Evolutionary conservation across 2,329 filamentous ascomycete genomes (phyloP).

Genomic region (Fusarium cicatricum): DNA sequence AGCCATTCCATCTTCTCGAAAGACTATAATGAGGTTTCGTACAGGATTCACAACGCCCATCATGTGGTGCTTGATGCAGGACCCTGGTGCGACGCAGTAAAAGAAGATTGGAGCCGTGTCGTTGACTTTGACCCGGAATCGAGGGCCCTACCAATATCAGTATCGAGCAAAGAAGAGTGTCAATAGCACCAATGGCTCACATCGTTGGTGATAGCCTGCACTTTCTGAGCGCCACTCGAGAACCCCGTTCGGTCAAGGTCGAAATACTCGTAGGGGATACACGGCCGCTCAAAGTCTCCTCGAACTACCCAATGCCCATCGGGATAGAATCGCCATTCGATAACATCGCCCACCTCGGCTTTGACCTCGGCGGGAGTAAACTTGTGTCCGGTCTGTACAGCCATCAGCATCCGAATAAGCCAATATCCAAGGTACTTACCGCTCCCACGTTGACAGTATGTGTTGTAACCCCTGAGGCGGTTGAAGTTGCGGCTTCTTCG

Average conservation of each 20-base stretch:
- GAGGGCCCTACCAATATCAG: slow-evolving; percentile 48
- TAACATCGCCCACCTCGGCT: slow-evolving; percentile 56
- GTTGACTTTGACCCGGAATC: slow-evolving; percentile 59
- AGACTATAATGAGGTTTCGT: slow-evolving; percentile 29
- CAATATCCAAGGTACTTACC: slow-evolving; percentile 14
- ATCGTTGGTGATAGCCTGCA: slow-evolving; percentile 56
- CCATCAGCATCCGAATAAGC: slow-evolving; percentile 1
- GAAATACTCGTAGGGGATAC: slow-evolving; percentile 67
- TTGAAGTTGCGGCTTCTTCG: slow-evolving; percentile 26
- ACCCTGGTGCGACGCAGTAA: slow-evolving; percentile 73
- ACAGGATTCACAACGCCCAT: slow-evolving; percentile 79
- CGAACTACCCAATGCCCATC: slow-evolving; percentile 70
- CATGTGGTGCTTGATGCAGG: slow-evolving; percentile 73
- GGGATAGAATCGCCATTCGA: slow-evolving; percentile 70
- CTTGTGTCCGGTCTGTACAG: slow-evolving; percentile 41
- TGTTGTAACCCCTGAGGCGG: slow-evolving; percentile 27
- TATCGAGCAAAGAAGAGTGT: not conserved
- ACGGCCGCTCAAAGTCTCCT: slow-evolving; percentile 66
- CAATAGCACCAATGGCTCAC: slow-evolving; percentile 44
- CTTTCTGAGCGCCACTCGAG: slow-evolving; percentile 59
- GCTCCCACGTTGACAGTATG: slow-evolving; percentile 41
- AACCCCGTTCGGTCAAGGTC: slow-evolving; percentile 59
- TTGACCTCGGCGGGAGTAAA: slow-evolving; percentile 43
- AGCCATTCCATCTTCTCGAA: not conserved
- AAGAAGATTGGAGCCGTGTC: slow-evolving; percentile 71